phyloP scores from a whole-genome alignment of 2,329 filamentous ascomycete species.

The Diaporthe nobilis region DNA sequence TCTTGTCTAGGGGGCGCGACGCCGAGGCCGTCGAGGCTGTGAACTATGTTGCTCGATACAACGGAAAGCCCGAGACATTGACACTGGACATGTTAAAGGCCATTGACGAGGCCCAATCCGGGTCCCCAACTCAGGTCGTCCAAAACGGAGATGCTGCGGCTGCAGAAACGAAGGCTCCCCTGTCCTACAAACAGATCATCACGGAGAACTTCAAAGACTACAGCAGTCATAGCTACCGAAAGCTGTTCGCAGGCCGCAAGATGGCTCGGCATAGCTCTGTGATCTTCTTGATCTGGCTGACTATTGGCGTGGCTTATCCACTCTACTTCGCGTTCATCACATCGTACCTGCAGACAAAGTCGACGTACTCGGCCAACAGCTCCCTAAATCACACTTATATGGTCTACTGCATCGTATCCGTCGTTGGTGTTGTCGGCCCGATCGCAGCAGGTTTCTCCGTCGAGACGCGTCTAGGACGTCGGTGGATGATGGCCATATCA shows the following conservation, averaged over 20 bases:
- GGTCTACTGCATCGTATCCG: conserved; percentile 55
- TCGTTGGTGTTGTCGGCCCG: conserved; percentile 56
- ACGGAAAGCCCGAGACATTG: conserved; percentile 53
- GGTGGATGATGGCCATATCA: conserved; percentile 61
- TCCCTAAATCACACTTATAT: conserved; percentile 52
- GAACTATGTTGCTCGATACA: conserved; percentile 60
- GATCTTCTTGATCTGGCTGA: conserved; percentile 59
- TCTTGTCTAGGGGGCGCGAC: conserved; percentile 59
- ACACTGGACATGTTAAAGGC: conserved; percentile 55
- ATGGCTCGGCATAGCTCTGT: conserved; percentile 53
- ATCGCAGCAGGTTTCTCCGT: conserved; percentile 58
- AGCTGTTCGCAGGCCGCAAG: conserved; percentile 50
- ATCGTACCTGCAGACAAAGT: conserved; percentile 58
- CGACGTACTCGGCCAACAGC: conserved; percentile 47
- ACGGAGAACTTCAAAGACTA: conserved; percentile 49
- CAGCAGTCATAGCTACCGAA: conserved; percentile 48
- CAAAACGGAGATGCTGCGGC: background rate
- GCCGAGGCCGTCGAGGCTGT: conserved; percentile 63
- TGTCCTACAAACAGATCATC: conserved; percentile 42
- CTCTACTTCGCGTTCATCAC: conserved; percentile 63
- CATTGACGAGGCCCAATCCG: conserved; percentile 42
- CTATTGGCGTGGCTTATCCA: conserved; percentile 62
- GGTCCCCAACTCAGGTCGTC: background rate
- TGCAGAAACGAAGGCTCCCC: conserved; percentile 14
- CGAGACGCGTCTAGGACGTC: conserved; percentile 57